Evolutionary conservation across 495 filamentous ascomycete genomes (phyloP).

Genomic region (Daldinia decipiens): DNA sequence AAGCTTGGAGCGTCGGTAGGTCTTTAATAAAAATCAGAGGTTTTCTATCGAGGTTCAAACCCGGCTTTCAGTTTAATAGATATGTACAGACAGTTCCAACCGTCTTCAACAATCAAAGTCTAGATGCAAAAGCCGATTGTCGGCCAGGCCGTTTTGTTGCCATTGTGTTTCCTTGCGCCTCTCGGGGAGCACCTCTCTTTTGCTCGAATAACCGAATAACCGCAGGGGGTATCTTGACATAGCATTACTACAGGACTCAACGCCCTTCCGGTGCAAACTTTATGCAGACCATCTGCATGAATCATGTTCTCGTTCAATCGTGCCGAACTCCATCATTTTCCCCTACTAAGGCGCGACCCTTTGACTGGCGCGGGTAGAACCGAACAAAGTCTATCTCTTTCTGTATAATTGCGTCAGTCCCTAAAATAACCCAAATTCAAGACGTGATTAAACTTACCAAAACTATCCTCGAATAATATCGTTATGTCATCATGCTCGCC

Average conservation of each 20-base stretch:
- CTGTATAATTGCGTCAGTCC: constrained; percentile 47
- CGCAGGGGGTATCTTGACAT: constrained; percentile 42
- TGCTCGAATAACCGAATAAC: constrained; percentile 37
- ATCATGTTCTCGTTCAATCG: constrained; percentile 46
- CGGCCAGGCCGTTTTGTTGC: constrained; percentile 2
- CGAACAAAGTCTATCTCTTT: constrained; percentile 56
- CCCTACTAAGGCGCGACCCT: constrained; percentile 51
- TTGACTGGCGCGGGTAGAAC: constrained; percentile 61
- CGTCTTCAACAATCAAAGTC: constrained; percentile 12
- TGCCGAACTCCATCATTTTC: constrained; percentile 38
- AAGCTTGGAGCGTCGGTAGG: too few species aligned
- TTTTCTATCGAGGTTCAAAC: constrained; percentile 22
- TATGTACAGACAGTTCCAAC: constrained; percentile 5
- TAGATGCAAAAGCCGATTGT: constrained; percentile 17
- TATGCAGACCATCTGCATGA: constrained; percentile 42
- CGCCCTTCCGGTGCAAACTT: constrained; percentile 26
- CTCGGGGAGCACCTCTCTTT: constrained; percentile 24
- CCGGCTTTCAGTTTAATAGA: constrained; percentile 1
- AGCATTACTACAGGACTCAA: constrained; percentile 35
- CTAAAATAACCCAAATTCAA: background rate
- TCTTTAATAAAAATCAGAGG: background rate
- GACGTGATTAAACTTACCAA: constrained; percentile 66
- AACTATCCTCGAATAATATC: constrained; percentile 80
- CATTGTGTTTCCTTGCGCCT: constrained; percentile 6
- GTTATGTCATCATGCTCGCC: constrained; percentile 91